A percentile compares a stretch with the other conserved stretches of the same genome.
These are phyloP conservation scores for Fusarium chlamydosporum DNA, from an alignment of 2,329 filamentous ascomycete species.

Conservation along the genomic window DNA sequence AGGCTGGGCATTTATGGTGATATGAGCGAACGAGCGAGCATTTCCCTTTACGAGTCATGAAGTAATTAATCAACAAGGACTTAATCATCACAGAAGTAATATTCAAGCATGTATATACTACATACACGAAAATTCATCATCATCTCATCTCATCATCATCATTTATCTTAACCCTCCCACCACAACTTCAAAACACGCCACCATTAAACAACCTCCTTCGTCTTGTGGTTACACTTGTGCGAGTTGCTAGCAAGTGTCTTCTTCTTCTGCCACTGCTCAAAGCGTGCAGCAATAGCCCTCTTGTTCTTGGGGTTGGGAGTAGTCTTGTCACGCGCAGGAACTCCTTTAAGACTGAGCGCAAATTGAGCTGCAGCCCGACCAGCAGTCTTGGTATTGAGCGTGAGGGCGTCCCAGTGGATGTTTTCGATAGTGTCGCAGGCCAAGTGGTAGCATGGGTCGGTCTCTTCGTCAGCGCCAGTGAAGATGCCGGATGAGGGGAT, in stretches of 20 bases:
- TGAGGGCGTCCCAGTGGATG: slow-evolving; percentile 59
- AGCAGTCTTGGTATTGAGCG: slow-evolving; percentile 60
- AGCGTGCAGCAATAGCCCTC: slow-evolving; percentile 45
- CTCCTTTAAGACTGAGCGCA: slow-evolving; percentile 55
- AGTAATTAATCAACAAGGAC: background rate
- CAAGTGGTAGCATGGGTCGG: slow-evolving; percentile 58
- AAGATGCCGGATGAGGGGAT: slow-evolving; percentile 60
- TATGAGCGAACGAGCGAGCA: slow-evolving; percentile 15
- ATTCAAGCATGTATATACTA: slow-evolving; percentile 5
- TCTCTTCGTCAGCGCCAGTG: slow-evolving; percentile 56
- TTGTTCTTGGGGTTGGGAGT: slow-evolving; percentile 49
- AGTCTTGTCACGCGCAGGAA: slow-evolving; percentile 54
- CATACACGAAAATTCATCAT: slow-evolving; percentile 23
- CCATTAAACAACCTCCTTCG: slow-evolving; percentile 43
- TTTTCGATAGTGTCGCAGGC: slow-evolving; percentile 59
- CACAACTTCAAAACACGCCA: background rate
- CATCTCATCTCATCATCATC: slow-evolving; percentile 35
- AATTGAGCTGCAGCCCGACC: slow-evolving; percentile 64
- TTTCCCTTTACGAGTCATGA: slow-evolving; percentile 15
- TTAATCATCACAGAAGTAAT: background rate
- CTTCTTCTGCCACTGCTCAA: slow-evolving; percentile 48
- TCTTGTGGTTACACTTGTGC: slow-evolving; percentile 50
- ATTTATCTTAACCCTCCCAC: background rate
- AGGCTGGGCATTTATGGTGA: background rate
- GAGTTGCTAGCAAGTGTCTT: slow-evolving; percentile 49